These are phyloP conservation scores for Calonectria pauciramosa DNA, from an alignment of 2,329 filamentous ascomycete genomes.

Conservation along the genomic window DNA sequence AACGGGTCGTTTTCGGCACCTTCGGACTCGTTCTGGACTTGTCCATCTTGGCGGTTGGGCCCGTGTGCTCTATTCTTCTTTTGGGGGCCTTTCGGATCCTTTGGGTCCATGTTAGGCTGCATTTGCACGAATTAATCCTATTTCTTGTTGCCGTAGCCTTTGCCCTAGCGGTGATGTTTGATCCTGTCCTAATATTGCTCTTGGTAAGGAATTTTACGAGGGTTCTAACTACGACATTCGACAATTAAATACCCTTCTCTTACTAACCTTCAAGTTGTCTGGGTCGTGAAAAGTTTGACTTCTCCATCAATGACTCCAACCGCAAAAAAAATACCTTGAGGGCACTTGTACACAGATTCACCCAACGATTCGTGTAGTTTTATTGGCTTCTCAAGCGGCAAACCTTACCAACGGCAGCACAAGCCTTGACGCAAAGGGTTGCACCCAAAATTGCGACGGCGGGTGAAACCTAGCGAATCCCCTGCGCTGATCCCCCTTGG, in stretches of 20 bases:
- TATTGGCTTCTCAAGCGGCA: slow-evolving; percentile 12
- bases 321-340: background rate
- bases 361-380: background rate
- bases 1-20: slow-evolving; percentile 29
- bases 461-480: slow-evolving; percentile 18
- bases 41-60: background rate
- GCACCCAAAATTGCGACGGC: background rate
- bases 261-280: background rate
- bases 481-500: slow-evolving; percentile 16
- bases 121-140: background rate
- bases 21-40: background rate
- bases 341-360: background rate
- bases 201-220: background rate
- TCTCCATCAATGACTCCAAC: background rate
- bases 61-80: background rate
- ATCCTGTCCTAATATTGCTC: too few relatives aligned
- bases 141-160: background rate
- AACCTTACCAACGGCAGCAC: background rate
- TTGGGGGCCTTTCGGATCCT: background rate
- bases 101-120: background rate
- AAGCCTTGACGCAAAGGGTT: background rate
- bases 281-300: background rate
- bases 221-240: background rate
- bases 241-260: background rate
- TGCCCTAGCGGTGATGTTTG: background rate